Evolutionary conservation across 805 yeast species (phyloP).

Genomic region (Ogataea nonfermentans): DNA sequence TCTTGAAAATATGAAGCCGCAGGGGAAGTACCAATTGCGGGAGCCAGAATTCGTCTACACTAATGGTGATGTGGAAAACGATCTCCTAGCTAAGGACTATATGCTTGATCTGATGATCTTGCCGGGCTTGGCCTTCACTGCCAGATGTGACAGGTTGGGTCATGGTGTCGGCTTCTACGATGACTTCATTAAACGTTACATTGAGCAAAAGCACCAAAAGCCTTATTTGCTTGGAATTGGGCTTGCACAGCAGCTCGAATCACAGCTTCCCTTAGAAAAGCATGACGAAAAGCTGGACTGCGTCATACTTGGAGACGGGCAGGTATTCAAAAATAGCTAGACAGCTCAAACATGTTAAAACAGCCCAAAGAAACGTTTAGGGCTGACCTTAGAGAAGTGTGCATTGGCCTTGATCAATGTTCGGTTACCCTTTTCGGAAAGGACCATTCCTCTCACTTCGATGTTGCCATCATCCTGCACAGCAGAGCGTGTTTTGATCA

Average conservation of each 20-base stretch:
- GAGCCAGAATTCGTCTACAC: slow-evolving; percentile 52
- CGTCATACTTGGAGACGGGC: slow-evolving; percentile 41
- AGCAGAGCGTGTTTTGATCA: slow-evolving; percentile 51
- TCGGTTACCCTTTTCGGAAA: slow-evolving; percentile 47
- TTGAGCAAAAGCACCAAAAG: slow-evolving; percentile 28
- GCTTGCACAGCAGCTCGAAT: slow-evolving; percentile 58
- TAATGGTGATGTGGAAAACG: slow-evolving; percentile 18
- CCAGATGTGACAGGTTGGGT: slow-evolving; percentile 56
- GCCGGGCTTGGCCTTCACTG: slow-evolving; percentile 84
- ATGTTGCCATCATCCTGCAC: slow-evolving; percentile 34
- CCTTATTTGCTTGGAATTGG: slow-evolving; percentile 64
- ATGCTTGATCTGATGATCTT: slow-evolving; percentile 67
- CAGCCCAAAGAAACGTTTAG: slow-evolving; percentile 5
- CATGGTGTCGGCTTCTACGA: slow-evolving; percentile 96
- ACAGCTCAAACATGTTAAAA: background rate
- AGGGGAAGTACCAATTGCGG: slow-evolving; percentile 61
- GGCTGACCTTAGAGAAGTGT: slow-evolving; percentile 30
- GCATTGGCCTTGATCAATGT: slow-evolving; percentile 59
- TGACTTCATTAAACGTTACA: slow-evolving; percentile 57
- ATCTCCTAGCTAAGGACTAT: slow-evolving; percentile 15
- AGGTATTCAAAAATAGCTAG: slow-evolving; percentile 6
- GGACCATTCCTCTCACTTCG: slow-evolving; percentile 50
- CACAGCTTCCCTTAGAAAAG: slow-evolving; percentile 41
- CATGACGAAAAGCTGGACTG: slow-evolving; percentile 65
- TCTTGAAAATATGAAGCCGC: slow-evolving; percentile 52